Evolutionary conservation across 768 basidiomycete species (phyloP).

Genomic region (Hygrophorus pudorinus): DNA sequence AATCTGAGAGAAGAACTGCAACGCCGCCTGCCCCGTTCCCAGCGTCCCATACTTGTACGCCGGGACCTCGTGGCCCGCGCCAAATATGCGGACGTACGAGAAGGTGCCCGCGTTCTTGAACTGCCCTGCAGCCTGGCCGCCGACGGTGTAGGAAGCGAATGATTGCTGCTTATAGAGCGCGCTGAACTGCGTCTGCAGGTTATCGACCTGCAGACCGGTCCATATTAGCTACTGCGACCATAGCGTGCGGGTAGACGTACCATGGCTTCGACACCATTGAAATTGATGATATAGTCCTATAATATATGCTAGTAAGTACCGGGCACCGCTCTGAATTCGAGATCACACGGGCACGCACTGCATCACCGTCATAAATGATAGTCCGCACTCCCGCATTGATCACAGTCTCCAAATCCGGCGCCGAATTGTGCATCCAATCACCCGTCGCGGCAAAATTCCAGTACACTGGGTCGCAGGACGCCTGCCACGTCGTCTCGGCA

Average conservation of each 20-base stretch:
- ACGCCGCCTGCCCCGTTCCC: conserved; percentile 30
- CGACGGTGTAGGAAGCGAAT: conserved; percentile 40
- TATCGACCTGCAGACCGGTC: conserved; percentile 25
- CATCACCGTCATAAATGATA: conserved; percentile 48
- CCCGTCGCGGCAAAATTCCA: conserved; percentile 40
- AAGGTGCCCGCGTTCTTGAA: conserved; percentile 51
- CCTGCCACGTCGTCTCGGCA: conserved; percentile 32
- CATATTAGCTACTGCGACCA: no score
- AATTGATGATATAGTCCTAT: conserved; percentile 48
- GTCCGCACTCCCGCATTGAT: conserved; percentile 49
- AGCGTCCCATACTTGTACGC: conserved; percentile 33
- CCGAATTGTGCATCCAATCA: conserved; percentile 22
- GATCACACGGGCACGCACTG: conserved; percentile 32
- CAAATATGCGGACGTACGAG: conserved; percentile 44
- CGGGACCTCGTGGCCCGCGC: conserved; percentile 39
- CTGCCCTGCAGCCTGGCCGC: conserved; percentile 37
- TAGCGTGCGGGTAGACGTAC: conserved; percentile 16
- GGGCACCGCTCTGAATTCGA: neutral
- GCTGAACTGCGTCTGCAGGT: conserved; percentile 36
- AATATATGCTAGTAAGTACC: neutral
- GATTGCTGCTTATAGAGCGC: conserved; percentile 28
- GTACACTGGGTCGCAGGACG: conserved; percentile 33
- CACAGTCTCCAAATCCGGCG: conserved; percentile 40
- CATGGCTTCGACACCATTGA: conserved; percentile 47
- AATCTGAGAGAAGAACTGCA: conserved; percentile 35